Base-by-base conservation (phyloP, 2,329 filamentous ascomycete genomes). In the Tolypocladium paradoxum region DNA sequence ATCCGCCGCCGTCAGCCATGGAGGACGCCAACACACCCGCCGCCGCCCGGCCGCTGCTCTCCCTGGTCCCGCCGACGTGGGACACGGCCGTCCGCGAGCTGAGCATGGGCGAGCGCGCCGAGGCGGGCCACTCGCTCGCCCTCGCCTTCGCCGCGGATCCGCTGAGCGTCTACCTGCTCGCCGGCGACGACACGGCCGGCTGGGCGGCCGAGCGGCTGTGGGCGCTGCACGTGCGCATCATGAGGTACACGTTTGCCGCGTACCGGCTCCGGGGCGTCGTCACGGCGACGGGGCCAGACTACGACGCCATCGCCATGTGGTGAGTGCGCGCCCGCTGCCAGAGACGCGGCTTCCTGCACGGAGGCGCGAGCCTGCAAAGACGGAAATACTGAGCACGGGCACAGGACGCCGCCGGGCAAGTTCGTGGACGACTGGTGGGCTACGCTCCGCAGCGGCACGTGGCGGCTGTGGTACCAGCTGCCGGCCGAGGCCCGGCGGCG, bases 271-370 rank as follows among this genome's bases (percentile, higher is more conserved):
- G 84, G 60, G 89, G 88, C 53, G 69, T 89, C 54, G 88, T 88
- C 52, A 85, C 87, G 47, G 83, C 85, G 53, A 82, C 88, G 56
- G 89, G 88, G 20, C 79, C 83, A 6, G 81, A 90, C 64, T 89
- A 87, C 64, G 88, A 89, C 59, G 85, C 82, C 58, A 84, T 93
- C 52, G 87, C 87, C 54, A 74, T 93, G 51, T 93, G 88, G 88
- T 90, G 74, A 65, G 81, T 75, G 35, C 36, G n/a, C 38, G 16
- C 16, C 35, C 46, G 22, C 45, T 18, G 37, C 20, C 34, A 22
- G 18, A 5, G 38, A 20, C 18, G 4, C 14, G 8, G 27, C 6
- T 1, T 40, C 6, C 6, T 14, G 37, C 37, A 3, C 6, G n/a
- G n/a, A n/a, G n/a, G n/a, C n/a, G n/a, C n/a, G 5, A 16, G 20